Evolutionary conservation across 73 alveolate genomes (phyloP).

Genomic region (Paramecium biaurelia): DNA sequence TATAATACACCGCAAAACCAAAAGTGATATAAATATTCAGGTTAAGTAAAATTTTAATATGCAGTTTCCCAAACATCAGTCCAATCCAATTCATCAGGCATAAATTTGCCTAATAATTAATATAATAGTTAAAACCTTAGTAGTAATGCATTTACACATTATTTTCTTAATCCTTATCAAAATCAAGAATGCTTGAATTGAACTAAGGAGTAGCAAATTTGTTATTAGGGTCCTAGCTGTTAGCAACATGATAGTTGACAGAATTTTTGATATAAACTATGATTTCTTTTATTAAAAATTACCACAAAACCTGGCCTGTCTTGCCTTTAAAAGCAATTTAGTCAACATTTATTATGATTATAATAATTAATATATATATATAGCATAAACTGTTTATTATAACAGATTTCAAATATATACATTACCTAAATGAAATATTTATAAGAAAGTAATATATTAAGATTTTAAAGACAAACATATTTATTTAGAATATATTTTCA

Average conservation of each 20-base stretch:
- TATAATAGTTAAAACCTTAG: background rate
- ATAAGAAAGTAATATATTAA: too few species aligned
- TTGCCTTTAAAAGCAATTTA: background rate
- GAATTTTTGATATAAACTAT: background rate
- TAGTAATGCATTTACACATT: conserved; percentile 35
- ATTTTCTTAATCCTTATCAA: conserved; percentile 21
- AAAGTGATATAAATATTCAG: conserved; percentile 59
- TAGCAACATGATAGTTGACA: background rate
- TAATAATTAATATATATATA: background rate
- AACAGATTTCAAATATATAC: too few species aligned
- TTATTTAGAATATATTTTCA: too few species aligned
- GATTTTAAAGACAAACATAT: too few species aligned
- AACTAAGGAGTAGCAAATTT: background rate
- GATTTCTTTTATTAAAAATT: background rate
- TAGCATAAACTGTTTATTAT: too few species aligned
- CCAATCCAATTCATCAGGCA: conserved; percentile 65
- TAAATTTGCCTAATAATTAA: background rate
- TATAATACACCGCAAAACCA: conserved; percentile 65
- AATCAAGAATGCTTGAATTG: conserved; percentile 16
- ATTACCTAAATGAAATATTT: too few species aligned
- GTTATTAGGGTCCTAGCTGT: background rate
- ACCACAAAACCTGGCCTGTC: background rate
- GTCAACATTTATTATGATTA: background rate
- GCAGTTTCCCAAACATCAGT: conserved; percentile 64
- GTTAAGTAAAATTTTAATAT: conserved; percentile 41